Percentiles rank a stretch among this genome's conserved stretches.
phyloP scores from a whole-genome alignment of 1,284 basidiomycete species.

The Leccinum solheimii region DNA sequence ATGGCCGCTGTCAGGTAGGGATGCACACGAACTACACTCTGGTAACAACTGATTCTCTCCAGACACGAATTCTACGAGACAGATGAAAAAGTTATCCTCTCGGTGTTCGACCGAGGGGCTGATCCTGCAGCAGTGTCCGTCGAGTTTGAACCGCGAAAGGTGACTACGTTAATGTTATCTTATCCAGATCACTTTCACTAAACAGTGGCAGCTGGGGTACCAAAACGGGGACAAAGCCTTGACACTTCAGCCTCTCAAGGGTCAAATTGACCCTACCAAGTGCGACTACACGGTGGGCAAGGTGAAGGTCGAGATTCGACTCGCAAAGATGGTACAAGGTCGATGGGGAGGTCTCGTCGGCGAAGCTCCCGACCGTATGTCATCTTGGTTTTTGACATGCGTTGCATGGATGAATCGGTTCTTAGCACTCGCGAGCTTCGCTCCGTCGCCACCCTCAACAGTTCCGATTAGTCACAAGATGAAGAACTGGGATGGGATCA shows the following conservation, averaged over 20 bases:
- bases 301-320: conserved; percentile 79
- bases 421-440: conserved; percentile 32
- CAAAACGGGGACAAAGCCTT: conserved; percentile 63
- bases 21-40: not conserved
- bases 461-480: conserved; percentile 41
- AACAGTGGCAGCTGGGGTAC: conserved; percentile 51
- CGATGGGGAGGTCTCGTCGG: conserved; percentile 80
- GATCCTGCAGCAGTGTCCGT: conserved; percentile 65
- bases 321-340: conserved; percentile 62
- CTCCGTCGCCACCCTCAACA: conserved; percentile 37
- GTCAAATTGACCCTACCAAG: conserved; percentile 68
- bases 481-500: conserved; percentile 86
- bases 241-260: conserved; percentile 74
- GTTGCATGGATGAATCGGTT: not conserved
- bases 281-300: conserved; percentile 72
- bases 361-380: conserved; percentile 71
- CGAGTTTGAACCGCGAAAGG: conserved; percentile 63
- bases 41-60: not conserved
- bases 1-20: conserved; percentile 49
- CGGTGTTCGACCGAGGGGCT: conserved; percentile 78
- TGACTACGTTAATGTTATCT: conserved; percentile 33
- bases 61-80: conserved; percentile 92
- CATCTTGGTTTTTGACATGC: not conserved
- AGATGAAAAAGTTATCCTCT: conserved; percentile 70
- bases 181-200: not conserved